phyloP scores from a whole-genome alignment of 768 basidiomycete genomes.

The Coprinopsis cinerea region DNA sequence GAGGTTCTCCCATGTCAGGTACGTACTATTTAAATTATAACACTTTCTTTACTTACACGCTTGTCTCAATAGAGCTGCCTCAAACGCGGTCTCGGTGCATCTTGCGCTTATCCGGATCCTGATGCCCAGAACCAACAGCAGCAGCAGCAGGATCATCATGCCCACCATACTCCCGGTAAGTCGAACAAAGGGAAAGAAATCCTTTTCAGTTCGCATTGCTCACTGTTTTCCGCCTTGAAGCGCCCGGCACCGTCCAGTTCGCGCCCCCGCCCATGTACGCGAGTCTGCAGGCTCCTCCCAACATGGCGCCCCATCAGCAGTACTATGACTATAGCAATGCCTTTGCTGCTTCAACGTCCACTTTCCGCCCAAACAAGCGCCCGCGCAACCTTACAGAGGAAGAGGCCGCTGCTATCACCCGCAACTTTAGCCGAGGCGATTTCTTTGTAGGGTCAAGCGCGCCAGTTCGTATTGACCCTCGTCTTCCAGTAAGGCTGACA shows the following conservation, averaged over 20 bases:
- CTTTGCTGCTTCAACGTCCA: slow-evolving; percentile 64
- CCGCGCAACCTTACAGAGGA: slow-evolving; percentile 78
- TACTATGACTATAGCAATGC: slow-evolving; percentile 78
- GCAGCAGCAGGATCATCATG: slow-evolving; percentile 25
- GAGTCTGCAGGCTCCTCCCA: slow-evolving; percentile 38
- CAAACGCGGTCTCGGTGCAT: slow-evolving; percentile 67
- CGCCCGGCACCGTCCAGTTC: slow-evolving; percentile 32
- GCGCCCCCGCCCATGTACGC: slow-evolving; percentile 48
- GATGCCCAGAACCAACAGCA: slow-evolving; percentile 34
- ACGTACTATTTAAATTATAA: slow-evolving; percentile 9
- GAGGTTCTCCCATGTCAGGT: slow-evolving; percentile 82
- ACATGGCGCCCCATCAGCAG: slow-evolving; percentile 53
- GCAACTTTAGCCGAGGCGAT: slow-evolving; percentile 76
- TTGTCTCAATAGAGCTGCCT: slow-evolving; percentile 59
- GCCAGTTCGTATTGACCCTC: slow-evolving; percentile 78
- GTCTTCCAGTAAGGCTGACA: slow-evolving; percentile 72
- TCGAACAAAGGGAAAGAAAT: not conserved
- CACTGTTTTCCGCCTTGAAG: slow-evolving; percentile 17
- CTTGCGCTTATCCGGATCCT: slow-evolving; percentile 76
- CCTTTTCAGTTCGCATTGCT: slow-evolving; percentile 10
- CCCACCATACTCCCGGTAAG: slow-evolving; percentile 36
- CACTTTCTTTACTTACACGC: slow-evolving; percentile 5
- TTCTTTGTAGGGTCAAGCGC: slow-evolving; percentile 79
- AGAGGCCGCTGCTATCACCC: slow-evolving; percentile 76
- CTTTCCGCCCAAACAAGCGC: slow-evolving; percentile 77